These are phyloP conservation scores for Kitagawia praeruptora DNA, from an alignment of 129 eudicot species.

Conservation along the genomic window DNA sequence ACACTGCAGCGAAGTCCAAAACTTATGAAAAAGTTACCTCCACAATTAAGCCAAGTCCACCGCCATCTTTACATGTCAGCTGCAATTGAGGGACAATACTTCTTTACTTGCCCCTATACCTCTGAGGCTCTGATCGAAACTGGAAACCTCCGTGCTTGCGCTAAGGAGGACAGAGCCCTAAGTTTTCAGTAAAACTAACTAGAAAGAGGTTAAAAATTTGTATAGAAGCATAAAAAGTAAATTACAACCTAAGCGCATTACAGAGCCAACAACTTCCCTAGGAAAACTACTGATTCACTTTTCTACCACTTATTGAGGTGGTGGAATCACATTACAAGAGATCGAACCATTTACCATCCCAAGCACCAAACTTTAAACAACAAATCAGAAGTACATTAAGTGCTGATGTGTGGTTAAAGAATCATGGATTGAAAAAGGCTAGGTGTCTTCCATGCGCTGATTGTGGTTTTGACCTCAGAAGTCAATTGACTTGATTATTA, in stretches of 20 bases:
- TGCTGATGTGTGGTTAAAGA: not conserved
- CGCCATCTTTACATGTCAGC: not conserved
- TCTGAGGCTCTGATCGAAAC: too few species aligned
- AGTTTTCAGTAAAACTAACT: not conserved
- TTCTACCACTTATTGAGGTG: not conserved
- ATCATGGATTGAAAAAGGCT: not conserved
- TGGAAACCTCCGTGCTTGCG: not conserved
- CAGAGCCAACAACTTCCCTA: not conserved
- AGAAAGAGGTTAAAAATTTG: not conserved
- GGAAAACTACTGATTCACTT: not conserved
- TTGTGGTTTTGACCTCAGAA: constrained; percentile 1
- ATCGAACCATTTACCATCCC: not conserved
- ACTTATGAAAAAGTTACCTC: not conserved
- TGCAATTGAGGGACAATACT: too few species aligned
- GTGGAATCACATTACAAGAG: not conserved
- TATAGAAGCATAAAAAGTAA: not conserved
- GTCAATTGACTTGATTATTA: constrained; percentile 71
- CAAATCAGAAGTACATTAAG: not conserved
- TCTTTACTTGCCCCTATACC: not conserved
- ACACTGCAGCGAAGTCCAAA: not conserved
- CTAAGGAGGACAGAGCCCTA: not conserved
- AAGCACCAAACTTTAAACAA: not conserved
- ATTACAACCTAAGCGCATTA: not conserved
- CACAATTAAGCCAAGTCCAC: not conserved
- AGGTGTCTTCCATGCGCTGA: not conserved